Evolutionary conservation across 345 rosid genomes (phyloP), one percentile per base, ranked within the genome.

Genomic region (Hibiscus trionum): DNA sequence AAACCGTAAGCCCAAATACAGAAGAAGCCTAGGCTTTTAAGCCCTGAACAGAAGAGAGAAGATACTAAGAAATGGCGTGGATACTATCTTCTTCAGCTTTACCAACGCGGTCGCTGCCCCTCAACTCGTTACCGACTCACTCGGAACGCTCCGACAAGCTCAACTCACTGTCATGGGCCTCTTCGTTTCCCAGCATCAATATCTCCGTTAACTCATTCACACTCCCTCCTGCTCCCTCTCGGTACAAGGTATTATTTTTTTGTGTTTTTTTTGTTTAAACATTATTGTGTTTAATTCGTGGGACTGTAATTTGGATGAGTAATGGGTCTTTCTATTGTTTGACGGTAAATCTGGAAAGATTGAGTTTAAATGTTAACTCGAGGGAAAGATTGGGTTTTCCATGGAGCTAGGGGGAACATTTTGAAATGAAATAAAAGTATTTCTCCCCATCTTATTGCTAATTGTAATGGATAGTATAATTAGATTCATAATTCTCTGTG

Each of bases 31-130:
- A 1, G 4, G 11, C n/a, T 27, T 67, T 49, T 4, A 67, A 67
- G 26, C 70, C 58, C 58, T 15, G 21, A 47, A 21, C 26, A 50
- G 17, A 16, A 16, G 56, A 2, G 6, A 11, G 1, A 50, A 58
- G 16, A 33, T 1, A 4, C 0, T 10, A 2, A 11, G 11, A 59
- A 59, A 68, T 68, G 72, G 60, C 44, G 60, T 50, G 27, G 16
- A n/a, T 68, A 9, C 10, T 68, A 68, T 68, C 71, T 68, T 50
- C 44, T 50, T 68, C 71, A 2, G 44, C 59, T 50, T 29, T 68
- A 29, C 60, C 46, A 29, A n/a, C 44, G 42, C 60, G 11, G 60
- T 29, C 10, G 42, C 60, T 5, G 60, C n/a, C 27, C 16, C 60
- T 68, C 27, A 21, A 52, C 59, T 68, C 72, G 31, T 16, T 29